Percentiles rank a stretch among this genome's conserved stretches.
Conservation (phyloP, 371 early-diverging fungal genomes). For the Blakeslea trispora region DNA sequence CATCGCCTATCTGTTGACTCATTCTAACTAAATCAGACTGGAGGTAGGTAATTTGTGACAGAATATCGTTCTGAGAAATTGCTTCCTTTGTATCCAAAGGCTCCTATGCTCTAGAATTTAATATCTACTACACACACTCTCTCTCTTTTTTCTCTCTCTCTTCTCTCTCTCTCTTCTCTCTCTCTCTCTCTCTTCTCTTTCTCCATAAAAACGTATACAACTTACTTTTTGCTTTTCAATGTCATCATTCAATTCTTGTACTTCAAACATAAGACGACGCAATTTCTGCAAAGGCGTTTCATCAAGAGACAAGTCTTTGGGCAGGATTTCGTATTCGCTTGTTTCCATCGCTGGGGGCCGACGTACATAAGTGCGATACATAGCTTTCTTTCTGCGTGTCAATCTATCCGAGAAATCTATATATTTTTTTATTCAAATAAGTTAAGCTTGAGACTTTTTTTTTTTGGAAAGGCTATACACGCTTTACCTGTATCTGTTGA, state of each 20-base stretch:
- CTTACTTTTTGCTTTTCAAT: slow-evolving; percentile 59
- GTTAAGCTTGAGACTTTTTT: not conserved
- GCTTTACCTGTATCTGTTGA: slow-evolving; percentile 44
- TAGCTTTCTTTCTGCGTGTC: slow-evolving; percentile 63
- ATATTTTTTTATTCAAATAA: not conserved
- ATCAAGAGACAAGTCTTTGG: slow-evolving; percentile 54
- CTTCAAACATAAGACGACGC: slow-evolving; percentile 80
- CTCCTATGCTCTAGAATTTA: slow-evolving; percentile 18
- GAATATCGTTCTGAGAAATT: slow-evolving; percentile 57
- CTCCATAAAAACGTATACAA: not conserved
- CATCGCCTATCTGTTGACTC: slow-evolving; percentile 43
- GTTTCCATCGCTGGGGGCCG: slow-evolving; percentile 62
- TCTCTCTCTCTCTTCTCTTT: too few species aligned
- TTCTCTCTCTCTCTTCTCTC: too few species aligned
- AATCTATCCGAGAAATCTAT: slow-evolving; percentile 68
- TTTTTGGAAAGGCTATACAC: not conserved
- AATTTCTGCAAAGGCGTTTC: slow-evolving; percentile 79
- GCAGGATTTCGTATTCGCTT: slow-evolving; percentile 65
- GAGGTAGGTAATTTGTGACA: slow-evolving; percentile 68
- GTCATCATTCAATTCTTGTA: slow-evolving; percentile 77
- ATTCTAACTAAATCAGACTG: slow-evolving; percentile 70
- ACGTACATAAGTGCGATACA: slow-evolving; percentile 65
- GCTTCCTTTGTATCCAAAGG: slow-evolving; percentile 24
- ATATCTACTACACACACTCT: too few species aligned
- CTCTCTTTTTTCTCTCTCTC: too few species aligned